Base-by-base conservation (phyloP, 805 yeast genomes). In the Spathaspora gorwiae region DNA sequence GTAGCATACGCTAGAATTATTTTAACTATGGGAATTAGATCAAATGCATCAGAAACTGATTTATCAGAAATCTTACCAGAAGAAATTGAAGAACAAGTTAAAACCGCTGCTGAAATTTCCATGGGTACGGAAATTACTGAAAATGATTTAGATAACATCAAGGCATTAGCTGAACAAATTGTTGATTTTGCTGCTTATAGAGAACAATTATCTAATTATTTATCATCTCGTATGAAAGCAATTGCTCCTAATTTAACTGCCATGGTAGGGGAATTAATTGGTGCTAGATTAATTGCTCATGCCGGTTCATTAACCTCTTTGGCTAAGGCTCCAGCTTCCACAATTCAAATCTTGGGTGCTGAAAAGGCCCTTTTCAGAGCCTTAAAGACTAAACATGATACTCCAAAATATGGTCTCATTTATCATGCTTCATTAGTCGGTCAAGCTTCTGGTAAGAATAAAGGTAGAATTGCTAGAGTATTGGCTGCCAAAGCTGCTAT, bases 101-200 rank as follows among this genome's bases (percentile, higher is more conserved):
- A 94, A 74, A 70, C 90, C 46, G 97, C 98, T 56, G 98, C 99
- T 56, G 98, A 94, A 77, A 90, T 94, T 54, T 90, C 98, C 42
- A 94, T 94, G 99, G 99, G 99, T 76, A 94, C 98, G 50, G 99
- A 94, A 72, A 92, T 94, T 68, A 92, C 98, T 47, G 90, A 86
- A 50, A 77, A 78, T 54, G 99, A 94, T 70, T 78, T 94, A 60
- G 78, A 79, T 49, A 92, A 92, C 76, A 92, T 94, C 68, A 79
- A 79, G 65, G 84, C 90, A 50, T 79, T 94, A 58, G 99, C 99
- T 55, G 94, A 87, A 50, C 98, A 94, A 73, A 92, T 94, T 64
- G 92, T 92, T 56, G 97, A 88, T 67, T 88, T 94, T 66, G 84
- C 98, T 52, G 88, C 89, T 53, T 94, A 94, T 81, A 84, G 99